phyloP scores from a whole-genome alignment of 2,329 filamentous ascomycete genomes.

The Chalara sp. region DNA sequence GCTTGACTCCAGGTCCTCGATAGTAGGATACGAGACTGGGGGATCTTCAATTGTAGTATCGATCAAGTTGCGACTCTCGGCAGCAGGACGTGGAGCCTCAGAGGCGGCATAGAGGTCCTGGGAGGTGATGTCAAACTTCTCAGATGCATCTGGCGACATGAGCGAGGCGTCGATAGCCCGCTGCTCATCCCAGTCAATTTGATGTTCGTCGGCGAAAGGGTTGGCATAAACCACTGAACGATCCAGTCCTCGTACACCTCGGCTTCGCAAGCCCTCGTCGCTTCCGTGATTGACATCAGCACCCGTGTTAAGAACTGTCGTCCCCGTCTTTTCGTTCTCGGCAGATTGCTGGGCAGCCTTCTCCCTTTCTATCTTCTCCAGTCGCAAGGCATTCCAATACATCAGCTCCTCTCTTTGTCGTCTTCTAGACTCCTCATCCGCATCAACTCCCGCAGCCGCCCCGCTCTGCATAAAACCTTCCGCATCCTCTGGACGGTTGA shows the following conservation, averaged over 20 bases:
- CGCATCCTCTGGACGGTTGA: slow-evolving; percentile 61
- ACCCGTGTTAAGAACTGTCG: slow-evolving; percentile 52
- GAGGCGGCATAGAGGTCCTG: slow-evolving; percentile 32
- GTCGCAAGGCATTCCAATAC: slow-evolving; percentile 55
- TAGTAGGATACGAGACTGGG: slow-evolving; percentile 18
- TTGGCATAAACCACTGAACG: slow-evolving; percentile 43
- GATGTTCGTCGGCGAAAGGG: slow-evolving; percentile 42
- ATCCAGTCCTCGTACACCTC: slow-evolving; percentile 39
- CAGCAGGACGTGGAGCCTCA: slow-evolving; percentile 9
- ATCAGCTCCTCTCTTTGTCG: slow-evolving; percentile 58
- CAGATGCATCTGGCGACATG: slow-evolving; percentile 10
- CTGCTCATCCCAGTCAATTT: slow-evolving; percentile 35
- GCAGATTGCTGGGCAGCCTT: slow-evolving; percentile 33
- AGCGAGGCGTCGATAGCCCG: slow-evolving; percentile 30
- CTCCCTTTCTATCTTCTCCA: slow-evolving; percentile 40
- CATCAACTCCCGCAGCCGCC: slow-evolving; percentile 45
- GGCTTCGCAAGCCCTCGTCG: slow-evolving; percentile 41
- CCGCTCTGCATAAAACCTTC: slow-evolving; percentile 53
- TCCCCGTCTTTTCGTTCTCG: slow-evolving; percentile 41
- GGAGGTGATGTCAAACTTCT: slow-evolving; percentile 50
- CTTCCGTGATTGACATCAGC: slow-evolving; percentile 34
- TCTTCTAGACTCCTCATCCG: slow-evolving; percentile 54
- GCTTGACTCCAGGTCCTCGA: slow-evolving; percentile 20
- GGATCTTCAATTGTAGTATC: slow-evolving; percentile 24
- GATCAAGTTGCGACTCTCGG: slow-evolving; percentile 13